These are phyloP conservation scores for Aspergillus costaricaensis DNA, from an alignment of 2,329 filamentous ascomycete species.

Conservation along the genomic window DNA sequence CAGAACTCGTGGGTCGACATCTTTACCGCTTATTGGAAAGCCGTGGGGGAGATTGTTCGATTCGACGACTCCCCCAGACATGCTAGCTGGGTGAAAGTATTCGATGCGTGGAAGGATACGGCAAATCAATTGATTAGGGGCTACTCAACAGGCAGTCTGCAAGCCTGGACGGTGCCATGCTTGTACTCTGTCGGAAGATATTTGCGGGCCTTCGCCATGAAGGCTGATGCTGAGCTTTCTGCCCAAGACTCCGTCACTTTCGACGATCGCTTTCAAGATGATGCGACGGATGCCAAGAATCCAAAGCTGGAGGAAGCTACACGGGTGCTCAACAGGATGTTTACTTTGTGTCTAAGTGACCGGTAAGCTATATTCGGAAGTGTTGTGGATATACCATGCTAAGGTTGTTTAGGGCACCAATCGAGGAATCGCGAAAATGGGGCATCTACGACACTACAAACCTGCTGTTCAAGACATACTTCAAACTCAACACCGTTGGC, in stretches of 20 bases:
- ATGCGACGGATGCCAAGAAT: slow-evolving; percentile 77
- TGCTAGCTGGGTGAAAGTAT: slow-evolving; percentile 78
- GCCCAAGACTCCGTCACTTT: slow-evolving; percentile 51
- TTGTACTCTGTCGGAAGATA: slow-evolving; percentile 87
- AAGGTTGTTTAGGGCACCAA: slow-evolving; percentile 61
- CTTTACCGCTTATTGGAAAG: slow-evolving; percentile 81
- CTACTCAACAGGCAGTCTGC: slow-evolving; percentile 74
- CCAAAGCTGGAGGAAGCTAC: slow-evolving; percentile 89
- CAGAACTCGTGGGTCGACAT: slow-evolving; percentile 83
- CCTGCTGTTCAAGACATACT: slow-evolving; percentile 96
- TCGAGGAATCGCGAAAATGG: slow-evolving; percentile 95
- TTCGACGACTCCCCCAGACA: slow-evolving; percentile 57
- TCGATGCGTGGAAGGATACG: slow-evolving; percentile 85
- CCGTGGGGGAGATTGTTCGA: slow-evolving; percentile 70
- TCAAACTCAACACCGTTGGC: slow-evolving; percentile 88
- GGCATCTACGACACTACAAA: slow-evolving; percentile 95
- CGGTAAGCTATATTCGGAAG: slow-evolving; percentile 58
- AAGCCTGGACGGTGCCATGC: slow-evolving; percentile 90
- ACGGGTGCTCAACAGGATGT: slow-evolving; percentile 86
- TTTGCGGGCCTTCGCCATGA: slow-evolving; percentile 83
- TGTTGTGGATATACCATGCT: not conserved
- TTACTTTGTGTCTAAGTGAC: slow-evolving; percentile 85
- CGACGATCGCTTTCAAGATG: slow-evolving; percentile 68
- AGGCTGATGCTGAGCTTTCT: slow-evolving; percentile 73
- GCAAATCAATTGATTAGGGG: slow-evolving; percentile 75